Evolutionary conservation across 305 asterid species (phyloP), one percentile per base, ranked within the genome.

Genomic region (Fraxinus angustifolia): DNA sequence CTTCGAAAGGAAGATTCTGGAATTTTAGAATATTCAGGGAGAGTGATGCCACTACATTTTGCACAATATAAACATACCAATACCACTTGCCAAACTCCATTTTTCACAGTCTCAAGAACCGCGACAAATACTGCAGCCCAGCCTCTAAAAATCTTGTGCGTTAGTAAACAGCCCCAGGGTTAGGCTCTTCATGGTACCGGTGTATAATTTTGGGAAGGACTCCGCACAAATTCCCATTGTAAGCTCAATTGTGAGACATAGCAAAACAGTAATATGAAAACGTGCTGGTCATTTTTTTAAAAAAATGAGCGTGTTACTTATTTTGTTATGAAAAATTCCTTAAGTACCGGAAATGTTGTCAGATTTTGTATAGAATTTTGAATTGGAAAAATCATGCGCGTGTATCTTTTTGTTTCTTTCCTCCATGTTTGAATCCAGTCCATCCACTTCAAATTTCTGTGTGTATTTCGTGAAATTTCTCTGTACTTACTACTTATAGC

Each of bases 1-100:
- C 96, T 45, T 92, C 98, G 3, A 94, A 92, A 88, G 98, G 97
- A 21, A 90, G 91, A 80, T 90, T 94, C 88, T 90, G 96, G 96
- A 88, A 88, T 88, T 94, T 93, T 82, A 80, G 83, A 50, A 82
- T 92, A 78, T 35, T 6, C 8, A 78, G 73, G 82, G 82, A 76
- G 65, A 12, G 80, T 73, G 89, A 90, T 81, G 88, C 91, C 81
- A 87, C 92, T 28, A 85, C 71, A 12, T 91, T 90, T 85, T 94
- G 98, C 87, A 76, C 86, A 23, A 6, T 79, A 45, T 84, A 53
- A 79, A 36, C 77, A 12, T 45, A 45, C 56, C 62, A 53, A 53
- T n/a, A n/a, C 62, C 23, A 53, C 62, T n/a, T n/a, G 23, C 62
- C 80, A 78, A 78, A 42, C 17, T 19, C 75, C 50, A 76, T 75